These are phyloP conservation scores for Gleditsia sinensis DNA, from an alignment of 306 rosid genomes.

Conservation along the genomic window DNA sequence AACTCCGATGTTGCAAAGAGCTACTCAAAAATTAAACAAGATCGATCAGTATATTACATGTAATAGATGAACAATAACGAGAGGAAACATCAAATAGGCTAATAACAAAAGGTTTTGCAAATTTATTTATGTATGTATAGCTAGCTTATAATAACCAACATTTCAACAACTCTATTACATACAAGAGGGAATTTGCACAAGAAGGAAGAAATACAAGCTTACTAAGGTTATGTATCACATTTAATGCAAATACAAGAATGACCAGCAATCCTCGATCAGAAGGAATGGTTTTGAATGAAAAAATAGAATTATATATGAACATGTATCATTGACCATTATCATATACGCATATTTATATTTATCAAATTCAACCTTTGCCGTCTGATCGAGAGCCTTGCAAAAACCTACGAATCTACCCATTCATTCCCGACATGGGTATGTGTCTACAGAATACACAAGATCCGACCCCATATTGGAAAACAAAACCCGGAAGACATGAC, in stretches of 20 bases:
- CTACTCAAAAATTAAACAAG: no score
- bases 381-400: conserved; percentile 10
- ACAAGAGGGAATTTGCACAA: no score
- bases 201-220: no score
- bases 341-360: conserved; percentile 31
- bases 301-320: background rate
- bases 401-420: conserved; percentile 9
- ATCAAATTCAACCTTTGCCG: conserved; percentile 40
- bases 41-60: no score
- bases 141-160: no score
- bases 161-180: no score
- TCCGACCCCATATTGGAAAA: conserved; percentile 38
- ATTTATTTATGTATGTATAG: no score
- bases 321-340: background rate
- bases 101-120: no score
- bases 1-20: no score
- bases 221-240: no score
- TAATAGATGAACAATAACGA: no score
- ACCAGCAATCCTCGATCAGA: conserved; percentile 10
- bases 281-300: background rate
- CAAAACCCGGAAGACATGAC: conserved; percentile 3
- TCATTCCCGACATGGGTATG: conserved; percentile 28
- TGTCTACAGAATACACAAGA: background rate
- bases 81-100: no score
- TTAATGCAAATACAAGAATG: background rate